Conservation (phyloP, 2,329 filamentous ascomycete genomes). For the Ophiostoma ips region DNA sequence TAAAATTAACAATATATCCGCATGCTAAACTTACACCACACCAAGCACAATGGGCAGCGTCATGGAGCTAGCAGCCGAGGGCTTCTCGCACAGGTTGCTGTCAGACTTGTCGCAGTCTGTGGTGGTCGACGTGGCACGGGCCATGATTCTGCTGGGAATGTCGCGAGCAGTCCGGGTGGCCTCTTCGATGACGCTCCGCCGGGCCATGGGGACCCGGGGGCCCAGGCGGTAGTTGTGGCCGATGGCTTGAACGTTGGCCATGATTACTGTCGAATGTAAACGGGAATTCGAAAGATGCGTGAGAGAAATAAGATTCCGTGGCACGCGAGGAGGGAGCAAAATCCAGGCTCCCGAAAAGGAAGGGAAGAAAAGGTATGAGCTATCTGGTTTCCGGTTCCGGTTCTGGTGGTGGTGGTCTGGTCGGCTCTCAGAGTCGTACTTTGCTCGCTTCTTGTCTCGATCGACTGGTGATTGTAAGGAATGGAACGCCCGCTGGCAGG, state of each 20-base stretch:
- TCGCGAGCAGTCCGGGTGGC: slow-evolving; percentile 13
- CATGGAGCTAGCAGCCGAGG: slow-evolving; percentile 37
- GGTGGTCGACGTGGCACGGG: slow-evolving; percentile 14
- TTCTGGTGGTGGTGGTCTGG: not conserved
- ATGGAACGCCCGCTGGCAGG: slow-evolving; percentile 45
- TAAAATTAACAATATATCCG: no score
- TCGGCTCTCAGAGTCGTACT: not conserved
- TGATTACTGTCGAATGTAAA: not conserved
- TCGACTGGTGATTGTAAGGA: slow-evolving; percentile 26
- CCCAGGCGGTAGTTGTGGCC: slow-evolving; percentile 16
- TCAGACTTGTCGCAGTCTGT: slow-evolving; percentile 16
- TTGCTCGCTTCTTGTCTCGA: slow-evolving; percentile 11
- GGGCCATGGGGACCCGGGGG: slow-evolving; percentile 15
- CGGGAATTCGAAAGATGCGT: no score
- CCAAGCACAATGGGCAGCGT: slow-evolving; percentile 55
- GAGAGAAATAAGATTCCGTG: no score
- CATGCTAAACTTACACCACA: slow-evolving; percentile 38
- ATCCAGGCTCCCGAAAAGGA: no score
- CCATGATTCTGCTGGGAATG: slow-evolving; percentile 13
- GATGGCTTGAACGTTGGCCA: slow-evolving; percentile 10
- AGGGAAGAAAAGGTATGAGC: no score
- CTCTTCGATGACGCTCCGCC: not conserved
- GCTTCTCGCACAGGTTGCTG: slow-evolving; percentile 43
- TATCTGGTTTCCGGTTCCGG: not conserved
- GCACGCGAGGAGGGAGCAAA: no score